Conservation (phyloP, 805 yeast genomes). For the Torulaspora microellipsoides region DNA sequence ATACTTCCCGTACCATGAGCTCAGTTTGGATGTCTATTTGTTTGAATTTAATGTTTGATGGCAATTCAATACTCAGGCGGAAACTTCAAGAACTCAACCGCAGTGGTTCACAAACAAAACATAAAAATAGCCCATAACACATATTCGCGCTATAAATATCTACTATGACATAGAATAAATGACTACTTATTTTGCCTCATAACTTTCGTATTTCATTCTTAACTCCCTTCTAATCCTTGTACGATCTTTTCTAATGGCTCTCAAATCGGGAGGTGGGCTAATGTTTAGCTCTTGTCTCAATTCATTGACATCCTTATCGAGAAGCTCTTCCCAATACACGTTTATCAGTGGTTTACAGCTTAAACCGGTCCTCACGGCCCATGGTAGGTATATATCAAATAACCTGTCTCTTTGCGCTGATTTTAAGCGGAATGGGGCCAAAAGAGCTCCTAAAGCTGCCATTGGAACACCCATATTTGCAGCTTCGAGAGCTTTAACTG, state of each 20-base stretch:
- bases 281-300: slow-evolving; percentile 69
- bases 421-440: slow-evolving; percentile 78
- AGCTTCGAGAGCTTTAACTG: slow-evolving; percentile 87
- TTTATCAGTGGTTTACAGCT: slow-evolving; percentile 73
- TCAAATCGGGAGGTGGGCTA: slow-evolving; percentile 72
- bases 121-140: no score
- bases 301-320: slow-evolving; percentile 68
- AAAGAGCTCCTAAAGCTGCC: slow-evolving; percentile 89
- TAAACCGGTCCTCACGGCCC: slow-evolving; percentile 76
- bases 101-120: no score
- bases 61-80: no score
- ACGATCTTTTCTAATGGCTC: slow-evolving; percentile 50
- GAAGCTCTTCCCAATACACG: slow-evolving; percentile 85
- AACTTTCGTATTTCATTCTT: slow-evolving; percentile 25
- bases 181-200: slow-evolving; percentile 6
- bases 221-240: slow-evolving; percentile 21
- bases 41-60: no score
- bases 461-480: slow-evolving; percentile 90
- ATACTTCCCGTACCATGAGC: no score
- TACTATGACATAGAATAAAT: neutral
- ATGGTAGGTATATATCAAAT: slow-evolving; percentile 70
- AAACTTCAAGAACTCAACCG: no score
- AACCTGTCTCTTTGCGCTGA: slow-evolving; percentile 59
- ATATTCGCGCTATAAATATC: no score
- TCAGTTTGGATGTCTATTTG: no score